Evolutionary conservation across 257 asterid species (phyloP).

Genomic region (Vinca minor): DNA sequence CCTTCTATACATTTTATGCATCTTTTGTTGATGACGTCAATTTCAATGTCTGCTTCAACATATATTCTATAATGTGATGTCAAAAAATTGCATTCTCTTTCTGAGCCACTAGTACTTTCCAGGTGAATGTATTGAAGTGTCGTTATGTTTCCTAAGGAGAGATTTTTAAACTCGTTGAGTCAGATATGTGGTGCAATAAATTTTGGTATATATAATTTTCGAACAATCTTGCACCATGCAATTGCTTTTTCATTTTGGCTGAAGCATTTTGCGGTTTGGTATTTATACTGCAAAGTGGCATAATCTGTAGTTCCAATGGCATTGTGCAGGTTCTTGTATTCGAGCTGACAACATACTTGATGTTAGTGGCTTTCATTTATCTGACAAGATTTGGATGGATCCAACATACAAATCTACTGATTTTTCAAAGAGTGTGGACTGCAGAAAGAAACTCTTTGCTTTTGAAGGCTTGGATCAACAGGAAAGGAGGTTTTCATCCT

Average conservation of each 20-base stretch:
- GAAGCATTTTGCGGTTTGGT: neutral
- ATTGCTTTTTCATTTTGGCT: neutral
- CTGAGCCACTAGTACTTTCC: neutral
- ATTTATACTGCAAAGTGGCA: neutral
- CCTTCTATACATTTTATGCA: constrained; percentile 9
- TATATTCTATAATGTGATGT: neutral
- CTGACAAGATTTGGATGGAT: constrained; percentile 28
- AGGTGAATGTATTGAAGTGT: neutral
- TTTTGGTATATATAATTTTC: neutral
- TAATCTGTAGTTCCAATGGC: constrained; percentile 8
- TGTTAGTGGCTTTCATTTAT: constrained; percentile 29
- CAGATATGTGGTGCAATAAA: neutral
- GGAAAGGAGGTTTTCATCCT: constrained; percentile 36
- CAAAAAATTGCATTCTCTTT: neutral
- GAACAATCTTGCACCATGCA: neutral
- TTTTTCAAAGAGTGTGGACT: constrained; percentile 25
- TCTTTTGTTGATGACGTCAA: constrained; percentile 12
- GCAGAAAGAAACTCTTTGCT: constrained; percentile 28
- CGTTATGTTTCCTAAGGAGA: neutral
- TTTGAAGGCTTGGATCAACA: constrained; percentile 32
- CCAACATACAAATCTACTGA: constrained; percentile 33
- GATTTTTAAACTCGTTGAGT: constrained; percentile 6
- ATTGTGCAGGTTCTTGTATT: constrained; percentile 31
- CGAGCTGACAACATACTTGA: constrained; percentile 27
- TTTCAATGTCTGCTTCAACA: neutral